Evolutionary conservation across 352 stramenopile species (phyloP).

Genomic region (Phytopythium chamaehyphon): DNA sequence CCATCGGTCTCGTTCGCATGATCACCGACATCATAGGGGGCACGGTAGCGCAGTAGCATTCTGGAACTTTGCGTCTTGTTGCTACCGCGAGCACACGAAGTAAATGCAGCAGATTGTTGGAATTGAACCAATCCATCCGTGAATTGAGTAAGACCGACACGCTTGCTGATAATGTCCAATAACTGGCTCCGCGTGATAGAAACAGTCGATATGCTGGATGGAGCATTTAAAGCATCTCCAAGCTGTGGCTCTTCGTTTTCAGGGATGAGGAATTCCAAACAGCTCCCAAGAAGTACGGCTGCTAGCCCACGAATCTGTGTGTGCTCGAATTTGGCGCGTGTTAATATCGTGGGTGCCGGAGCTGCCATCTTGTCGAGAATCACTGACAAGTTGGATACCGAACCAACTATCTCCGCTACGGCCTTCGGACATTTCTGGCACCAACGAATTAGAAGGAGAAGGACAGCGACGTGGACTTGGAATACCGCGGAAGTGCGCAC

Average conservation of each 20-base stretch:
- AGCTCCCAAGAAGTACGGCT: slow-evolving; percentile 51
- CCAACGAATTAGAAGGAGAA: slow-evolving; percentile 58
- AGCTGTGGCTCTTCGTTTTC: slow-evolving; percentile 14
- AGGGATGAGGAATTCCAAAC: slow-evolving; percentile 49
- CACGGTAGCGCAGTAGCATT: slow-evolving; percentile 27
- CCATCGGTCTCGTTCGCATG: slow-evolving; percentile 8
- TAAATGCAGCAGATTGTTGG: slow-evolving; percentile 46
- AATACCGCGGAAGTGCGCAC: slow-evolving; percentile 35
- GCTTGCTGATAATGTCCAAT: slow-evolving; percentile 63
- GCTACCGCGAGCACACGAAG: slow-evolving; percentile 40
- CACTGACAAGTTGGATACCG: slow-evolving; percentile 52
- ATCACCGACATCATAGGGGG: slow-evolving; percentile 22
- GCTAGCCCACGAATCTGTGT: slow-evolving; percentile 39
- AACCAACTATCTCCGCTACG: slow-evolving; percentile 51
- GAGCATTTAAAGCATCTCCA: too few species aligned
- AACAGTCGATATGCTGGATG: not conserved
- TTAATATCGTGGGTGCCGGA: not conserved
- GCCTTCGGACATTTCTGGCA: slow-evolving; percentile 52
- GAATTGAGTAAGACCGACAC: slow-evolving; percentile 56
- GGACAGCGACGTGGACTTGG: slow-evolving; percentile 43
- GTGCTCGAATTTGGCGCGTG: slow-evolving; percentile 14
- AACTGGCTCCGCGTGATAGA: slow-evolving; percentile 54
- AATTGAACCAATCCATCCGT: slow-evolving; percentile 65
- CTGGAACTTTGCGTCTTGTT: slow-evolving; percentile 32
- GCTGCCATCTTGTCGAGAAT: slow-evolving; percentile 33